Percentiles rank a stretch among this genome's conserved stretches.
These are phyloP conservation scores for Letharia lupina DNA, from an alignment of 495 filamentous ascomycete genomes.

Conservation along the genomic window DNA sequence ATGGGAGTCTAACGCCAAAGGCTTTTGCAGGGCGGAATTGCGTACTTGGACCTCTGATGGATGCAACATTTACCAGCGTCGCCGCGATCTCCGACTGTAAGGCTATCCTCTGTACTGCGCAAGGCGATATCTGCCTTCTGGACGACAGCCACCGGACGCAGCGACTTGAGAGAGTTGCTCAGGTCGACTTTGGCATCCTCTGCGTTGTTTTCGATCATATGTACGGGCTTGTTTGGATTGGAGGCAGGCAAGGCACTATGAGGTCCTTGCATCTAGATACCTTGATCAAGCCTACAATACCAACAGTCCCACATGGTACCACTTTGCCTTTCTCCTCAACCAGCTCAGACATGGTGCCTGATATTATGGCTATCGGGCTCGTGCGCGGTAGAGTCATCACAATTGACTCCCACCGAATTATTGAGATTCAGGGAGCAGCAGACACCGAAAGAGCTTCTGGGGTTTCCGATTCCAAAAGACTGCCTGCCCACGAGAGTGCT, in stretches of 20 bases:
- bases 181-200: slow-evolving; percentile 53
- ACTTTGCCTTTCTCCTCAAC: neutral
- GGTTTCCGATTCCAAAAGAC: slow-evolving; percentile 27
- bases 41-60: slow-evolving; percentile 50
- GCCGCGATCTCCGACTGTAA: slow-evolving; percentile 57
- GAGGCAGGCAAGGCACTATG: slow-evolving; percentile 34
- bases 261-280: slow-evolving; percentile 15
- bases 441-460: slow-evolving; percentile 30
- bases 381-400: slow-evolving; percentile 62
- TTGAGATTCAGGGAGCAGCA: slow-evolving; percentile 51
- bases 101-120: slow-evolving; percentile 42
- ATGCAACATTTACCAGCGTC: slow-evolving; percentile 75
- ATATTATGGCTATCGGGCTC: slow-evolving; percentile 59
- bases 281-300: slow-evolving; percentile 10
- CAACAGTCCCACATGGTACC: neutral
- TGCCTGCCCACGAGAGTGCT: slow-evolving; percentile 67
- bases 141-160: slow-evolving; percentile 67
- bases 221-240: slow-evolving; percentile 45
- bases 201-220: slow-evolving; percentile 53
- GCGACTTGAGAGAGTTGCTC: slow-evolving; percentile 54
- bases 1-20: slow-evolving; percentile 40
- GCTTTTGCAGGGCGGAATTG: slow-evolving; percentile 55
- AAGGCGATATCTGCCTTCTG: slow-evolving; percentile 47
- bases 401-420: slow-evolving; percentile 62
- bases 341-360: slow-evolving; percentile 26